Percentiles rank a stretch among this genome's conserved stretches.
Conservation (phyloP, 2,329 filamentous ascomycete species). For the Onygenales sp. region DNA sequence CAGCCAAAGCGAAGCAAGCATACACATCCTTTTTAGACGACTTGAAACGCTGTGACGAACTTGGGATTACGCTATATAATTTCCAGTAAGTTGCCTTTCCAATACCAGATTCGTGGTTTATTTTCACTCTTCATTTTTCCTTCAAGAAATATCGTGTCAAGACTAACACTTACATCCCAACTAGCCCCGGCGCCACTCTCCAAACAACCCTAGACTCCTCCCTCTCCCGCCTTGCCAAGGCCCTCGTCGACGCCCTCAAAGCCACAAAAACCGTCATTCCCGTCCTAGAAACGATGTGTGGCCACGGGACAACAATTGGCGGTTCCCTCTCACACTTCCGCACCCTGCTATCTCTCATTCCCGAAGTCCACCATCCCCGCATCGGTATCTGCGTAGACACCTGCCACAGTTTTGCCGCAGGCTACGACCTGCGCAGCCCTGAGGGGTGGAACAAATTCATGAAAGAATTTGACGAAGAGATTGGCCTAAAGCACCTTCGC, state of each 20-base stretch:
- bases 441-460: constrained; percentile 65
- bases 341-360: constrained; percentile 68
- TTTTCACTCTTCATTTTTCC: neutral
- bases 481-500: constrained; percentile 70
- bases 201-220: constrained; percentile 58
- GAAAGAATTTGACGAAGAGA: constrained; percentile 62
- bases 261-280: constrained; percentile 70
- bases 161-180: neutral
- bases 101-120: neutral
- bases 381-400: constrained; percentile 95
- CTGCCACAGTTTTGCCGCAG: constrained; percentile 90
- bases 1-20: constrained; percentile 71
- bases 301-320: constrained; percentile 77
- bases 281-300: constrained; percentile 92
- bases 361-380: constrained; percentile 62
- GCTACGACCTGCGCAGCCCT: constrained; percentile 76
- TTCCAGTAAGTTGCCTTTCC: constrained; percentile 54
- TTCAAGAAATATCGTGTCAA: neutral
- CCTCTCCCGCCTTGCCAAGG: constrained; percentile 66
- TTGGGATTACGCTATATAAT: constrained; percentile 91
- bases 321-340: constrained; percentile 76
- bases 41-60: constrained; percentile 68
- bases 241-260: constrained; percentile 72
- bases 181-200: constrained; percentile 65
- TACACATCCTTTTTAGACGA: constrained; percentile 84